These are phyloP conservation scores for Phytophthora sp. DNA, from an alignment of 352 stramenopile species.

Conservation along the genomic window DNA sequence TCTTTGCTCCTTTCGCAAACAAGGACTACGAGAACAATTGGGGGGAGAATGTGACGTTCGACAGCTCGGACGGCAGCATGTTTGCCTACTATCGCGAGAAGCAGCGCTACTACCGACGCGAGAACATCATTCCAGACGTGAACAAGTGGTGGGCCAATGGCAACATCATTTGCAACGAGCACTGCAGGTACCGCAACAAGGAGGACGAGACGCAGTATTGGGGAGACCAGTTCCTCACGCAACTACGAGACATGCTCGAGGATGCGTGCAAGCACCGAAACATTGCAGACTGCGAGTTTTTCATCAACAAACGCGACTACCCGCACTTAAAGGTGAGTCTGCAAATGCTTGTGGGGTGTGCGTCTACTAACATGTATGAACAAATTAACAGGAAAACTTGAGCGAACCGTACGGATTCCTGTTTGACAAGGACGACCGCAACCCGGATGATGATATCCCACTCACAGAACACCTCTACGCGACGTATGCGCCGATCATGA, in stretches of 20 bases:
- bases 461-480: constrained; percentile 90
- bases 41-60: constrained; percentile 92
- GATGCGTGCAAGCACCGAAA: constrained; percentile 94
- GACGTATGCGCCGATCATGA: constrained; percentile 97
- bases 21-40: constrained; percentile 97
- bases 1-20: constrained; percentile 98
- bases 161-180: constrained; percentile 99
- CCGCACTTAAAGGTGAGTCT: constrained; percentile 95
- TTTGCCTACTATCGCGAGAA: constrained; percentile 94
- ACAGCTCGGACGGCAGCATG: constrained; percentile 89
- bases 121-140: constrained; percentile 85
- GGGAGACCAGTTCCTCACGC: constrained; percentile 97
- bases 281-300: constrained; percentile 99
- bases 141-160: constrained; percentile 99
- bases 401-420: constrained; percentile 98
- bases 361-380: neutral
- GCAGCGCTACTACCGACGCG: constrained; percentile 71
- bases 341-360: neutral
- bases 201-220: constrained; percentile 95
- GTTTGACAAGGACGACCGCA: constrained; percentile 97
- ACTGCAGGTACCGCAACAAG: constrained; percentile 88
- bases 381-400: constrained; percentile 85
- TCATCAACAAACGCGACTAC: constrained; percentile 99
- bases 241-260: constrained; percentile 97
- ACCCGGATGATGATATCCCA: constrained; percentile 93